phyloP scores from a whole-genome alignment of 139 green algal genomes.

The Axilococcus clingmanii region DNA sequence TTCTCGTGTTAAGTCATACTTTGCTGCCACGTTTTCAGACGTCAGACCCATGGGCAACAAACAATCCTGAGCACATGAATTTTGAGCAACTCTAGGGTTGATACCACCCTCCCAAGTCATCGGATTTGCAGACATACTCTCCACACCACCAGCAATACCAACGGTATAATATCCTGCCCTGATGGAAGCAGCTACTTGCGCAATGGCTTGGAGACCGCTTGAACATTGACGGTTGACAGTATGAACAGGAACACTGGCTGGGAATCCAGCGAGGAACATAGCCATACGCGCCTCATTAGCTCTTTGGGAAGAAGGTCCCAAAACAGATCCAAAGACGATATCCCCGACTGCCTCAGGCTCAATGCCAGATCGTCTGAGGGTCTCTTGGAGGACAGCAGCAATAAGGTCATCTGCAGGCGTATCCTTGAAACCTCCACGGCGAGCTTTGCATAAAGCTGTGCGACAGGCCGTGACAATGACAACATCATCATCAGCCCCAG shows the following conservation, averaged over 20 bases:
- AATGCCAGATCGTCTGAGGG: slow-evolving; percentile 58
- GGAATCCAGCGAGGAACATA: slow-evolving; percentile 88
- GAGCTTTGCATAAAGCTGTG: slow-evolving; percentile 85
- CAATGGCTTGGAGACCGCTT: slow-evolving; percentile 89
- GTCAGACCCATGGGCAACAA: slow-evolving; percentile 94
- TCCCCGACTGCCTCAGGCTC: slow-evolving; percentile 83
- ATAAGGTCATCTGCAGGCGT: slow-evolving; percentile 87
- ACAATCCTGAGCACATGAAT: slow-evolving; percentile 70
- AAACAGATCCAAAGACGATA: slow-evolving; percentile 89
- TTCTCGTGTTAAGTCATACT: slow-evolving; percentile 64
- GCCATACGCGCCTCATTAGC: slow-evolving; percentile 94
- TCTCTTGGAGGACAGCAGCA: slow-evolving; percentile 68
- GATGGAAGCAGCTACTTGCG: slow-evolving; percentile 88
- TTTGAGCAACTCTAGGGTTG: slow-evolving; percentile 69
- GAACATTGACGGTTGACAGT: slow-evolving; percentile 96
- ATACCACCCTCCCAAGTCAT: slow-evolving; percentile 95
- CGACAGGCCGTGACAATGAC: slow-evolving; percentile 83
- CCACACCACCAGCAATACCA: slow-evolving; percentile 81
- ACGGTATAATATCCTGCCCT: slow-evolving; percentile 93
- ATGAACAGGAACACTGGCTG: slow-evolving; percentile 80
- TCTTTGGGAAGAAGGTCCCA: slow-evolving; percentile 83
- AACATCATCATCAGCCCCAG: slow-evolving; percentile 64
- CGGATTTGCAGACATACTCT: slow-evolving; percentile 92
- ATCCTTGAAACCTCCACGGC: slow-evolving; percentile 82
- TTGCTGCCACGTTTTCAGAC: slow-evolving; percentile 92